These are phyloP conservation scores for Penicillium vulpinum DNA, from an alignment of 2,329 filamentous ascomycete species.

Conservation along the genomic window DNA sequence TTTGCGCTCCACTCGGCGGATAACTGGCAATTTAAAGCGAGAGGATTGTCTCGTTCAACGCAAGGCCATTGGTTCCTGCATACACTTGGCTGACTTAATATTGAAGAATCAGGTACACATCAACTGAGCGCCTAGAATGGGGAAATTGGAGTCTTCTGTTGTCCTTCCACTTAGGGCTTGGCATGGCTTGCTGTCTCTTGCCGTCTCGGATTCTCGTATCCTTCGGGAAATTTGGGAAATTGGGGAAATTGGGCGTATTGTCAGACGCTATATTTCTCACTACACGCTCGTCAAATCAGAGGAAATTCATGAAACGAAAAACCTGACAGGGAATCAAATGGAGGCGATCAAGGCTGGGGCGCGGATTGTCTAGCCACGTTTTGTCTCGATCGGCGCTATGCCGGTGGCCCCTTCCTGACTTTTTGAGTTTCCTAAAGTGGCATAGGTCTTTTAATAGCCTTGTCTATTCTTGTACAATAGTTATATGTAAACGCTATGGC, in stretches of 20 bases:
- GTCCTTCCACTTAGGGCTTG: slow-evolving; percentile 2
- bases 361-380: background rate
- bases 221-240: too few species aligned
- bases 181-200: background rate
- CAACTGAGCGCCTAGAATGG: background rate
- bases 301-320: background rate
- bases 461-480: slow-evolving; percentile 4
- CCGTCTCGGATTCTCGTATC: background rate
- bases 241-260: background rate
- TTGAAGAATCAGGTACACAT: background rate
- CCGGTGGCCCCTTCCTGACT: background rate
- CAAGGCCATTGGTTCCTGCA: background rate
- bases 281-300: background rate
- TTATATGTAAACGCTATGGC: background rate
- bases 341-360: background rate
- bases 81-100: background rate
- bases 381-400: background rate
- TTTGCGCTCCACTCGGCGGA: slow-evolving; percentile 1
- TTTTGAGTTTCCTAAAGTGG: background rate
- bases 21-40: slow-evolving; percentile 5
- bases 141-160: background rate
- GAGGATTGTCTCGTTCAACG: background rate
- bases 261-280: background rate
- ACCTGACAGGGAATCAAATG: background rate
- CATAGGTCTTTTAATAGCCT: background rate